Base-by-base conservation (phyloP, 805 yeast genomes). In the Tetrapisispora phaffii region DNA sequence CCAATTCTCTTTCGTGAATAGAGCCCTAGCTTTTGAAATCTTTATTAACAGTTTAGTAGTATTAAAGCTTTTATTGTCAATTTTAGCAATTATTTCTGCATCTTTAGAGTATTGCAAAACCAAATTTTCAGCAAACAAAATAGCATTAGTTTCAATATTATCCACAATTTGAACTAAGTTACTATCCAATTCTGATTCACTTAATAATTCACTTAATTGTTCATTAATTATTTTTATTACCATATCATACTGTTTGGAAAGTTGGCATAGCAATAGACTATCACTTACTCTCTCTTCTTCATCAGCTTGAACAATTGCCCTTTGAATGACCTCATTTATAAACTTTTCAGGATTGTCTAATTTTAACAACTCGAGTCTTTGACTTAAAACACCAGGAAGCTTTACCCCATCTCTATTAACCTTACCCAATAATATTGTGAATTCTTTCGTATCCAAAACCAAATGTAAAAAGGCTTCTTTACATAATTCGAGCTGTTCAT, bases 231-330 rank as follows among this genome's bases (percentile, higher is more conserved):
- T 74, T 1, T 75, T 63, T 8, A 90, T 74, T 13, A 87, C 97
- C 26, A 83, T 80, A 58, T 84, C 83, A 61, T 83, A 83, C 53
- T 89, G 95, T 64, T 85, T 94, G 40, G 95, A 79, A 51, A 90
- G 74, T 65, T 89, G 96, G 60, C 85, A 90, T 44, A 93, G 72
- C 46, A 85, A 70, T 49, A 93, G 74, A 17, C 96, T 85, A 58
- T 93, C 97, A 49, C 82, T 78, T 13, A 79, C 73, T 57, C 95
- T 75, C 7, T 97, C 97, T 56, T 89, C 97, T 53, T 86, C 93
- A 56, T 85, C 93, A 15, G 96, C 95, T 53, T 78, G 79, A 37
- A 73, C 73, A 3, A 97, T 97, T 24, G 95, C 88, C 48, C 78
- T 79, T 59, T 84, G 94, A 3, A 93, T 81, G 35, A 90, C 87